phyloP scores from a whole-genome alignment of 192 early-diverging fungal species.

The Coemansia aciculifera region DNA sequence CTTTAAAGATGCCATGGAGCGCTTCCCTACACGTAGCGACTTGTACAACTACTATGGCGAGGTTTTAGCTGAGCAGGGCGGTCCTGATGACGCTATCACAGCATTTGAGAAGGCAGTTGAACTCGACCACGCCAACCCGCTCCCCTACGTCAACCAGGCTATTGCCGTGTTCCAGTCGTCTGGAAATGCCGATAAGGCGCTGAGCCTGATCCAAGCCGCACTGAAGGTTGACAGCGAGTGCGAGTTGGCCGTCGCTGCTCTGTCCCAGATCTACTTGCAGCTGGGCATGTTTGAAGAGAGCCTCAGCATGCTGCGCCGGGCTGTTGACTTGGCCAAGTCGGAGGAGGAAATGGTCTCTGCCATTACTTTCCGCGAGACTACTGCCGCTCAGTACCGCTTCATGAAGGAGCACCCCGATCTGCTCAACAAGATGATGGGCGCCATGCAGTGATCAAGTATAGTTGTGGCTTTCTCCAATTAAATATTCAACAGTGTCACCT shows the following conservation, averaged over 20 bases:
- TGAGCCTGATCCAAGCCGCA: conserved; percentile 75
- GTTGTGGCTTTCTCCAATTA: no score
- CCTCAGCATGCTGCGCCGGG: conserved; percentile 78
- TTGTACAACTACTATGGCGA: conserved; percentile 98
- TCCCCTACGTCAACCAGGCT: conserved; percentile 98
- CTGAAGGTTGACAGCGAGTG: conserved; percentile 92
- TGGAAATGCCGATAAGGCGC: conserved; percentile 70
- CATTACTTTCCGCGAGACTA: conserved; percentile 68
- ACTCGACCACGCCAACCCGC: conserved; percentile 77
- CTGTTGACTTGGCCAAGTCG: conserved; percentile 79
- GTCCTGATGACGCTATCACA: conserved; percentile 75
- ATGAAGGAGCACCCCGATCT: conserved; percentile 59
- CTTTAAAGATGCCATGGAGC: conserved; percentile 76
- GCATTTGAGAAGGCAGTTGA: conserved; percentile 89
- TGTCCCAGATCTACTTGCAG: conserved; percentile 80
- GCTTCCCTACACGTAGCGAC: conserved; percentile 80
- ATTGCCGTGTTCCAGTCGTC: conserved; percentile 77
- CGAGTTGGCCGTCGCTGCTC: conserved; percentile 86
- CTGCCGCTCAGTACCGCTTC: conserved; percentile 61
- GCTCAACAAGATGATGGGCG: conserved; percentile 57
- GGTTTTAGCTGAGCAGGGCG: conserved; percentile 83
- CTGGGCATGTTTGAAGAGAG: conserved; percentile 84
- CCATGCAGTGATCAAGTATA: conserved; percentile 17
- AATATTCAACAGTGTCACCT: no score
- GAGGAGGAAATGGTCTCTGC: conserved; percentile 88